Evolutionary conservation across 306 rosid species (phyloP).

Genomic region (Quercus aquifolioides): DNA sequence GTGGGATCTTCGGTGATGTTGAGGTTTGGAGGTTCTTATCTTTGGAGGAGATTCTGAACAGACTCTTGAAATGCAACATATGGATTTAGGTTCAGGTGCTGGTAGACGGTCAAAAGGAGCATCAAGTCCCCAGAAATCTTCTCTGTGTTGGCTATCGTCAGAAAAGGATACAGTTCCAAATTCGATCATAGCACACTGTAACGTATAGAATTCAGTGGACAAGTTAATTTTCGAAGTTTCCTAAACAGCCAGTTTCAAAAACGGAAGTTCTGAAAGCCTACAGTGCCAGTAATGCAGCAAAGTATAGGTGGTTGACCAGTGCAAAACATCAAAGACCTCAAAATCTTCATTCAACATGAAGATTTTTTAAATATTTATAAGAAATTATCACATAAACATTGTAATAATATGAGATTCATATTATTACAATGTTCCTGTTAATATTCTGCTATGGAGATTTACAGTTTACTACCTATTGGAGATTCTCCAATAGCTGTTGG

Average conservation of each 20-base stretch:
- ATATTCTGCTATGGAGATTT: slow-evolving; percentile 6
- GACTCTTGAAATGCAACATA: background rate
- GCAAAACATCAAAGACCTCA: slow-evolving; percentile 9
- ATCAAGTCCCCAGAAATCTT: background rate
- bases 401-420: slow-evolving; percentile 9
- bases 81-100: background rate
- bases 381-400: slow-evolving; percentile 17
- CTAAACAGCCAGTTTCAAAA: background rate
- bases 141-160: background rate
- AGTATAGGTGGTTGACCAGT: background rate
- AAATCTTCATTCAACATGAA: background rate
- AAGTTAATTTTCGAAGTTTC: slow-evolving; percentile 5
- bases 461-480: background rate
- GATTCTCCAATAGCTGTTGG: too few relatives aligned
- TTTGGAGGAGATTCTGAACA: background rate
- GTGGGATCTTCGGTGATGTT: slow-evolving; percentile 15
- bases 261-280: background rate
- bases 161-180: background rate
- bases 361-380: background rate
- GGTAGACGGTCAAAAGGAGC: slow-evolving; percentile 24
- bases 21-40: background rate
- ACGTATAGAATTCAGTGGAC: background rate
- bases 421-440: background rate
- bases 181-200: background rate
- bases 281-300: background rate